Percentiles rank a stretch among this genome's conserved stretches.
Evolutionary conservation across 2,329 filamentous ascomycete genomes (phyloP).

Genomic region (Beauveria rudraprayagi): DNA sequence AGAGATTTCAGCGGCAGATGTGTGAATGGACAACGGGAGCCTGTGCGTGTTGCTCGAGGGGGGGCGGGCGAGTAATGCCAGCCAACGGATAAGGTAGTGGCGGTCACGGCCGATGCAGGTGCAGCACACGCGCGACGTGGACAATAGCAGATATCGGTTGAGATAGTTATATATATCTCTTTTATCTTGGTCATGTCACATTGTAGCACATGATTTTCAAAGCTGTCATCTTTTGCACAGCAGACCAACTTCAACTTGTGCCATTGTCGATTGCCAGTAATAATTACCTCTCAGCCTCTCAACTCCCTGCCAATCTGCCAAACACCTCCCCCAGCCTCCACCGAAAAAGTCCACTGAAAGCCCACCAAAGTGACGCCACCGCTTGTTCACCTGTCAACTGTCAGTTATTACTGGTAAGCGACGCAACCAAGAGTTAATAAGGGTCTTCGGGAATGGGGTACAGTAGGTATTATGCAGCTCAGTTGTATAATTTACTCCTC

Average conservation of each 20-base stretch:
- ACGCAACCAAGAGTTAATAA: neutral
- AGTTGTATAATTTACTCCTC: neutral
- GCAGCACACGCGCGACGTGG: neutral
- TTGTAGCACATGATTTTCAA: neutral
- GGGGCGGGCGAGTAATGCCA: neutral
- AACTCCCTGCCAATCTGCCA: too few species aligned
- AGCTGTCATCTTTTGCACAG: too few species aligned
- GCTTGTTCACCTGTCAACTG: neutral
- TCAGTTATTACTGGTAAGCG: too few species aligned
- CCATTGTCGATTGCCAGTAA: too few species aligned
- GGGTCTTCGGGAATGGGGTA: neutral
- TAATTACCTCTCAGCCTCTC: too few species aligned
- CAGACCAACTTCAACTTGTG: too few species aligned
- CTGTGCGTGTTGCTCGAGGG: neutral
- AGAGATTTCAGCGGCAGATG: too few species aligned
- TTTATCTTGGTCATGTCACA: neutral
- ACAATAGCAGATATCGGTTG: neutral
- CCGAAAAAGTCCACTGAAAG: neutral
- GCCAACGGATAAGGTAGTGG: constrained; percentile 7
- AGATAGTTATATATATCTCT: neutral
- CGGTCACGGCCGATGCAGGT: neutral
- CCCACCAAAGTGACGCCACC: neutral
- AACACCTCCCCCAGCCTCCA: too few species aligned
- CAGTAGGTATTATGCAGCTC: neutral
- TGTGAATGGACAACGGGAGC: too few species aligned